Conservation (phyloP, 345 rosid species). For the Viola odorata region DNA sequence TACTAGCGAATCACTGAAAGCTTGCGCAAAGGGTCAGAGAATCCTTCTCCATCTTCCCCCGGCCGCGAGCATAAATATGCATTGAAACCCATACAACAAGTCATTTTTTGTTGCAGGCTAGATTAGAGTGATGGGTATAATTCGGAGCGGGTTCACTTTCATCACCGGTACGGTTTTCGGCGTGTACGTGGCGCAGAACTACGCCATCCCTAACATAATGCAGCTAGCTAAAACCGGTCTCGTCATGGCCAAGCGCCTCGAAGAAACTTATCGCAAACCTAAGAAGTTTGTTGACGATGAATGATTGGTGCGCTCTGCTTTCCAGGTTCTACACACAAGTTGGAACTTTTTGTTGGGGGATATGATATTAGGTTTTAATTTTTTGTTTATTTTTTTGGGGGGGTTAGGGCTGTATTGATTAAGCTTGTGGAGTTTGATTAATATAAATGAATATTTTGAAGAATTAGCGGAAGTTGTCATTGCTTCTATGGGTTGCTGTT, state of each 20-base stretch:
- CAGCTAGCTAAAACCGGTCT: conserved; percentile 42
- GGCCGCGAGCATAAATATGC: too few relatives aligned
- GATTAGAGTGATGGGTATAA: conserved; percentile 36
- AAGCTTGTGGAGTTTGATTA: neutral
- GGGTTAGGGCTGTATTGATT: neutral
- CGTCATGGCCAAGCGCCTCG: conserved; percentile 49
- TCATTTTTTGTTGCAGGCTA: neutral
- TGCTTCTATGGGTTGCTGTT: too few relatives aligned
- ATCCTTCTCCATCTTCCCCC: too few relatives aligned
- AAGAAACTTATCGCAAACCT: conserved; percentile 61
- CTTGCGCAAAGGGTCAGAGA: too few relatives aligned
- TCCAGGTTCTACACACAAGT: neutral
- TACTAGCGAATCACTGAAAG: too few relatives aligned
- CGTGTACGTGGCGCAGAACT: conserved; percentile 58
- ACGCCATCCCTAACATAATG: conserved; percentile 54
- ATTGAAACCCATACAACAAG: too few relatives aligned
- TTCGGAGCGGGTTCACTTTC: conserved; percentile 47
- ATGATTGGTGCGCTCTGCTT: neutral
- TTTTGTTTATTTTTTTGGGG: neutral
- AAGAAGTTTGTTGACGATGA: conserved; percentile 36
- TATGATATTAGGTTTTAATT: neutral
- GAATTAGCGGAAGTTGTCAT: too few relatives aligned
- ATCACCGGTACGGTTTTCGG: conserved; percentile 45
- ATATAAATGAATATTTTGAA: too few relatives aligned
- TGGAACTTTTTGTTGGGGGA: neutral